Conservation (phyloP, 2,329 filamentous ascomycete genomes). For the Fusarium sp. region DNA sequence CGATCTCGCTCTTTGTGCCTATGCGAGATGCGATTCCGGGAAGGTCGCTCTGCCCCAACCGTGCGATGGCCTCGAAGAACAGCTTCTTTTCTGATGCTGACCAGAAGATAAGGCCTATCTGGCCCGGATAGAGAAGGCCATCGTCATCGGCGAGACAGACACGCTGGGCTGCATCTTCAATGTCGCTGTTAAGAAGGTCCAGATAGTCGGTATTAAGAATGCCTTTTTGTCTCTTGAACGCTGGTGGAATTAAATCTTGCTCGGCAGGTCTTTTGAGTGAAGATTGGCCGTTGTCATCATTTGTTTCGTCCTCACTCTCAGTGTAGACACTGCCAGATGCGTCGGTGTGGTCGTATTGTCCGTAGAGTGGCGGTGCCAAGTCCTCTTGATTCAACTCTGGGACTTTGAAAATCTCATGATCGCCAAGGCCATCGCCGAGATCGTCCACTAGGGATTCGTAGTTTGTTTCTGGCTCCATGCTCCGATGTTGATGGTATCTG, state of each 20-base stretch:
- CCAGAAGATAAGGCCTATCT: conserved; percentile 78
- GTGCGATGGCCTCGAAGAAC: conserved; percentile 72
- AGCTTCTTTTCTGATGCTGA: conserved; percentile 72
- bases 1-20: conserved; percentile 75
- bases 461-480: conserved; percentile 47
- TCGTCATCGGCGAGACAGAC: conserved; percentile 46
- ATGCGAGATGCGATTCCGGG: conserved; percentile 69
- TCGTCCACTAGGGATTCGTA: conserved; percentile 29
- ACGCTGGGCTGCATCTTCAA: conserved; percentile 60
- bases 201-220: conserved; percentile 59
- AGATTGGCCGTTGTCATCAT: conserved; percentile 14
- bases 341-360: conserved; percentile 15
- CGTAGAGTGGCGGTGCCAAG: neutral
- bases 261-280: conserved; percentile 47
- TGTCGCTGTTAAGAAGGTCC: conserved; percentile 64
- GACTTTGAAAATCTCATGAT: conserved; percentile 3
- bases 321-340: conserved; percentile 26
- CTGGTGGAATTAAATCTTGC: conserved; percentile 38
- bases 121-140: conserved; percentile 53
- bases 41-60: conserved; percentile 70
- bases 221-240: conserved; percentile 58
- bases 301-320: conserved; percentile 20
- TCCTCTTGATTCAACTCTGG: conserved; percentile 20
- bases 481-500: conserved; percentile 37
- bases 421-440: conserved; percentile 26